Base-by-base conservation (phyloP, 2,329 filamentous ascomycete species). In the Aspergillus transmontanensis region DNA sequence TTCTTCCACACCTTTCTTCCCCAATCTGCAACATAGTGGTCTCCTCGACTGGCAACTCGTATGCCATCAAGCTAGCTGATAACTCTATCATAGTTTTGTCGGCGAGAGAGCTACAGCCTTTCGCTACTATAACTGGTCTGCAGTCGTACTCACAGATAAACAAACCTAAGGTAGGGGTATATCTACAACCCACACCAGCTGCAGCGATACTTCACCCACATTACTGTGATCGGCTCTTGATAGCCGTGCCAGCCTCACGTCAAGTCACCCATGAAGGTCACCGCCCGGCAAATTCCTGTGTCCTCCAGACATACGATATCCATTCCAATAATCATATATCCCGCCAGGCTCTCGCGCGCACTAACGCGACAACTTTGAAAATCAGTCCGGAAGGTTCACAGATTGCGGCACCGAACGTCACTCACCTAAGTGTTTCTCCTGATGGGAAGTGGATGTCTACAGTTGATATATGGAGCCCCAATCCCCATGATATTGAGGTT, bases 61-160 rank as follows among this genome's bases (percentile, higher is more conserved):
- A 98, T 72, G 90, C 89, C 5, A 77, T 98, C 28, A 91, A 93
- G 68, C 84, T 98, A 57, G 92, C 93, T 32, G 94, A 98, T 76
- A 99, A 99, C 78, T 97, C 93, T 1, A 84, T 90, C 60, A 94
- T 98, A 85, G 84, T 97, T 7, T 78, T 99, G 19, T 97, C 94
- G 2, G 97, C 95, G 4, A 88, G 92, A 14, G 94, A 98, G 76
- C 84, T 98, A 76, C 89, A 90, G 73, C 92, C 95, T 5, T 93
- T 89, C 19, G 87, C 91, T 21, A 95, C 93, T 71, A 87, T 97
- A 63, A 90, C 91, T 23, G 93, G 94, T 1, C 86, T 98, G 48
- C 94, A 97, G 76, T 59, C 80, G 30, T 73, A 70, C 23, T 78
- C 82, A 43, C 79, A 81, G 23, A 78, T 80, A 19, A 79, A 79